Base-by-base conservation (phyloP, 2,329 filamentous ascomycete genomes). In the Chlorencoelia australis region DNA sequence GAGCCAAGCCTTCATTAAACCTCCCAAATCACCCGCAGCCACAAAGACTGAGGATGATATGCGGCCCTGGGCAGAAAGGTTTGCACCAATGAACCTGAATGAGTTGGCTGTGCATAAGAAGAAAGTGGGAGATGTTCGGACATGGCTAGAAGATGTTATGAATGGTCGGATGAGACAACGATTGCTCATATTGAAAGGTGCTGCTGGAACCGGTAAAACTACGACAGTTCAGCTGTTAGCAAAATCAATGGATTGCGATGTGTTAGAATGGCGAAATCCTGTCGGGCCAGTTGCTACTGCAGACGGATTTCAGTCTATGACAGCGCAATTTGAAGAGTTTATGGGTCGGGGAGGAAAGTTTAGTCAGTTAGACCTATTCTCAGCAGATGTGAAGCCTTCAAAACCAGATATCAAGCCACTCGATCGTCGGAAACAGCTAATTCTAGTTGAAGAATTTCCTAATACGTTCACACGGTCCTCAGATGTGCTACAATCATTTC, bases 51-150 rank as follows among this genome's bases (percentile, higher is more conserved):
- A 67, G 32, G 67, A 73, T 22, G 79, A 86, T 46, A 60, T 67
- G 32, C 72, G 81, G 35, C 87, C 89, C 3, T 96, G 89, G 89
- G 82, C 82, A 11, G 88, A 95, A 49, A 75, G 79, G 48, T 96
- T 86, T 58, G 79, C 74, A 2, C 89, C 89, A 0, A 52, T 58
- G 3, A 81, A 73, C 48, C 58, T 95, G 9, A 78, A 87, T 11
- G 89, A 96, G 61, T 66, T 98, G 30, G 89, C 82, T 0, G 89
- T 98, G 13, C 88, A 98, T 59, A 95, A 93, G 65, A 91, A 75
- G 51, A 98, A 98, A 59, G 83, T 96, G 5, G 63, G 75, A 2
- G 88, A 96, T 60, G 88, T 96, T 30, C 74, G 78, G 40, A 69
- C 64, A 40, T 96, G 91, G 88, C 64, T 98, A 21, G 75, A 82